Conservation (phyloP, 495 filamentous ascomycete species). For the Mycothermus thermophilus region DNA sequence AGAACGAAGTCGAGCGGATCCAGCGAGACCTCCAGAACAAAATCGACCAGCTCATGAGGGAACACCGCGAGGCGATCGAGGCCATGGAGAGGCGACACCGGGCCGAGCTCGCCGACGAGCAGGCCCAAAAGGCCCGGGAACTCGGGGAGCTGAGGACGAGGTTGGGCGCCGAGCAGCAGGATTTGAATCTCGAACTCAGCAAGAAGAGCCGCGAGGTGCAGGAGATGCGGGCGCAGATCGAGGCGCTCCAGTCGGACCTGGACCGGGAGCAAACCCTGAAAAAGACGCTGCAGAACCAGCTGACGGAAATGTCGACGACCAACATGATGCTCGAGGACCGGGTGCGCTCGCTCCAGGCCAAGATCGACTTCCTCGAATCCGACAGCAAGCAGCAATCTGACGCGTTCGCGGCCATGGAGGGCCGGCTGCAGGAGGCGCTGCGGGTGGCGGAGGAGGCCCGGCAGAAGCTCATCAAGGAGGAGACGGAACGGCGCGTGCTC, state of each 20-base stretch:
- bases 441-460: conserved; percentile 52
- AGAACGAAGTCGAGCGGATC: conserved; percentile 23
- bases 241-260: conserved; percentile 43
- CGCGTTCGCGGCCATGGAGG: conserved; percentile 61
- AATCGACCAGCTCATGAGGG: conserved; percentile 14
- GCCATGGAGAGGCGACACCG: conserved; percentile 20
- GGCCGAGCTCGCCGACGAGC: conserved; percentile 45
- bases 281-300: conserved; percentile 28
- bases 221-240: conserved; percentile 37
- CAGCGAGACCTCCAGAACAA: conserved; percentile 24
- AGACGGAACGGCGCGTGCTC: conserved; percentile 77
- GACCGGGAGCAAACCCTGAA: conserved; percentile 35
- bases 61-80: conserved; percentile 35
- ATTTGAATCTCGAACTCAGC: conserved; percentile 46
- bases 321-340: conserved; percentile 56
- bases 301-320: conserved; percentile 50
- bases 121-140: conserved; percentile 43
- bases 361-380: conserved; percentile 78
- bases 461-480: conserved; percentile 78
- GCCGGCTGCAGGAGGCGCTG: conserved; percentile 62
- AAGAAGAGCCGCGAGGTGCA: conserved; percentile 47
- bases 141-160: conserved; percentile 49
- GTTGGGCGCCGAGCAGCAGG: conserved; percentile 48
- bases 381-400: conserved; percentile 74
- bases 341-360: conserved; percentile 56